Evolutionary conservation across 1,139 yeast species (phyloP), one percentile per base, ranked within the genome.

Genomic region (Chernovozyma aurita): DNA sequence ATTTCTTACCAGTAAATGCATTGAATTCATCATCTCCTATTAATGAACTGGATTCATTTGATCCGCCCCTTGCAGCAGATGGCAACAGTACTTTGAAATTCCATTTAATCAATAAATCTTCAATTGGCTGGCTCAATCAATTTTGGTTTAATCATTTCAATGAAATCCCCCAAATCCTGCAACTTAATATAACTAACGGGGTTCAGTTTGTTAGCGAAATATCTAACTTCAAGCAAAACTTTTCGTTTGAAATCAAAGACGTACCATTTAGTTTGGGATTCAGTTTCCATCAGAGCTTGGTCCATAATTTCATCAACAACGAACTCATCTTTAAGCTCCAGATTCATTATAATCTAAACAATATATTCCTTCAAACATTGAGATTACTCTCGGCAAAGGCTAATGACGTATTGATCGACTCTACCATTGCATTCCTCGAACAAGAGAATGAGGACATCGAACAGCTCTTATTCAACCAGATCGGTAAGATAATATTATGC

Each of bases 291-390:
- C 18, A 39, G 16, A 39, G 43, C 16, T 39, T 65, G 26, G 31
- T 43, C 3, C 32, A 32, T 3, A 50, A 57, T 20, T 63, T 64
- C 41, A 55, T 55, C 9, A 41, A 46, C 4, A 56, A 57, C 28
- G 15, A 35, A 3, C 35, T 28, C 0, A 48, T 65, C 4, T 48
- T 41, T 13, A 38, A 40, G 6, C 42, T 57, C 18, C 74, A 69
- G 39, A 40, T 43, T n/a, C 40, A 50, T n/a, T 56, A 46, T 34
- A 58, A 55, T 31, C 51, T 63, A 28, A 55, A 65, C 38, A 36
- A 43, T 13, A 45, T 59, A 1, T 31, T 61, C 3, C 36, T 52
- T 12, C 49, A 48, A 20, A 47, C 63, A 1, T 36, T 49, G n/a
- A 38, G 34, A 27, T 38, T 37, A 8, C 33, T 44, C 14, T 8